Percentiles rank a stretch among this genome's conserved stretches.
Evolutionary conservation across 768 basidiomycete species (phyloP).

Genomic region (Dacryopinax spathularia): DNA sequence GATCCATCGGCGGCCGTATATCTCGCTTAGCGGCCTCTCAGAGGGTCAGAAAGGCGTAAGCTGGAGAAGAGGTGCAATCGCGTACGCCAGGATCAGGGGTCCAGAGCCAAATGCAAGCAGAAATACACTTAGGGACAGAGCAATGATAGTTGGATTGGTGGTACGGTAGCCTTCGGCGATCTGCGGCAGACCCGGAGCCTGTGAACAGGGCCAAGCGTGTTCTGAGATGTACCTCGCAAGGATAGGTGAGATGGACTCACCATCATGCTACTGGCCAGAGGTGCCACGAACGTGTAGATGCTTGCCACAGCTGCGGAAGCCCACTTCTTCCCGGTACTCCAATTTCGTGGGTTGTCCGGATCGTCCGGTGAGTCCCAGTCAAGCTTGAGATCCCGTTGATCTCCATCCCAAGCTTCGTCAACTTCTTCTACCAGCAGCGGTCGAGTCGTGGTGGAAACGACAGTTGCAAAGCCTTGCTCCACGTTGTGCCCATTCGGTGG

Average conservation of each 20-base stretch:
- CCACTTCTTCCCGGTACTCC: conserved; percentile 49
- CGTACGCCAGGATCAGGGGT: conserved; percentile 42
- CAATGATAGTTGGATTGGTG: conserved; percentile 36
- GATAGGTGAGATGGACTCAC: too few species aligned
- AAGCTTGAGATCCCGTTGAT: background rate
- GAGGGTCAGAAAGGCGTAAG: background rate
- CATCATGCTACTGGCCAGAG: background rate
- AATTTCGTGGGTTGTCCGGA: conserved; percentile 52
- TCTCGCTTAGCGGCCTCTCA: conserved; percentile 44
- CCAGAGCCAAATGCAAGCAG: conserved; percentile 50
- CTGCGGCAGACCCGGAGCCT: conserved; percentile 49
- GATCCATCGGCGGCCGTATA: conserved; percentile 56
- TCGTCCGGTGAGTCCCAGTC: conserved; percentile 23
- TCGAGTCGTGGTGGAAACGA: background rate
- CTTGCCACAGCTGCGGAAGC: conserved; percentile 36
- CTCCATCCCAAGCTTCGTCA: background rate
- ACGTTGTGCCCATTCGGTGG: too few species aligned
- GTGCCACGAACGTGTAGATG: conserved; percentile 8
- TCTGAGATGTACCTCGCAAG: too few species aligned
- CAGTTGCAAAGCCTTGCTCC: too few species aligned
- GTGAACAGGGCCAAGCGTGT: background rate
- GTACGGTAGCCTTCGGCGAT: conserved; percentile 32
- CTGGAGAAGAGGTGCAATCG: too few species aligned
- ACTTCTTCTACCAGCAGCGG: too few species aligned
- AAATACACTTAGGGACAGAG: conserved; percentile 49